Base-by-base conservation (phyloP, 495 filamentous ascomycete species). In the Podospora pseudopauciseta region DNA sequence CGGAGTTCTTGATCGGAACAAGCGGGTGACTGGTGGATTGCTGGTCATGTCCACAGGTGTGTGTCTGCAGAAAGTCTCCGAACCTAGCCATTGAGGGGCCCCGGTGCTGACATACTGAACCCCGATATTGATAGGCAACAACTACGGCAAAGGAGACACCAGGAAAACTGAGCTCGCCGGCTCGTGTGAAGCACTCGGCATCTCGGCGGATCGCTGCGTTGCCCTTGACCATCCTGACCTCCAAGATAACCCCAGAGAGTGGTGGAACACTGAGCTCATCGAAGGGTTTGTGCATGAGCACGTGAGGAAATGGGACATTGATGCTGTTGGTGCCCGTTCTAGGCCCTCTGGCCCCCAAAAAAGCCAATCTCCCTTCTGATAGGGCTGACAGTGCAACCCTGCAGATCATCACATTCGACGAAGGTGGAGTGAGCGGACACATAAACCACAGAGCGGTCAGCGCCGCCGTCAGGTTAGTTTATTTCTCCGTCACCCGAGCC, bases 371-470 rank as follows among this genome's bases (percentile, higher is more conserved):
- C 39, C 15, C 11, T 39, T 49, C 39, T 11, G 39, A 49, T 49
- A 49, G 60, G 30, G 70, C 67, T 67, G 66, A 66, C 20, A 32
- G 19, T 23, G 5, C 56, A 20, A 44, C 28, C 55, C 4, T 20
- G 58, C 71, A 80, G 75, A 82, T 82, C 68, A 73, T 82, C 65
- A 82, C 80, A 15, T 82, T 82, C 64, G 80, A 82, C 66, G 70
- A 74, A 39, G 79, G 79, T 44, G 80, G 80, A 58, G 76, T 82
- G 4, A 77, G 74, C 16, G 79, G 79, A 4, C 80, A 82, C 67
- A 76, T 82, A 67, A 82, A 82, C 65, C 80, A 82, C 67, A 57
- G 77, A 34, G 79, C 80, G 26, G 80, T 82, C 68, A 80, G 78
- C 67, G 76, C 76, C 19, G 80, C 79, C 16, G 75, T 82, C 63